Conservation (phyloP, 2,329 filamentous ascomycete genomes). For the Scytalidium sp. region DNA sequence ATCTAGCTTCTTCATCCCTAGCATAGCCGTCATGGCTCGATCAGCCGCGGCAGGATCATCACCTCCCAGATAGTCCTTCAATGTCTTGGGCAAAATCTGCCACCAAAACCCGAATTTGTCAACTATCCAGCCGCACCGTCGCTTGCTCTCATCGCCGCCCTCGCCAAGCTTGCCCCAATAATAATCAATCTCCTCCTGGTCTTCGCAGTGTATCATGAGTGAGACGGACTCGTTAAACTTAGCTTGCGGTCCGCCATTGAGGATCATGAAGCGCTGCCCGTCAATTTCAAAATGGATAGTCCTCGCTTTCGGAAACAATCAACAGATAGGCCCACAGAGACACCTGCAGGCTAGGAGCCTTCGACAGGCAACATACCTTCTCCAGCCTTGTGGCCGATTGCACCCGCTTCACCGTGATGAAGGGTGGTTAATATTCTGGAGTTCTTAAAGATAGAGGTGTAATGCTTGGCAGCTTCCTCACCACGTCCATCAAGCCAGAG, state of each 20-base stretch:
- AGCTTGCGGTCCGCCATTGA: constrained; percentile 42
- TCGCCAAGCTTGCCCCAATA: constrained; percentile 42
- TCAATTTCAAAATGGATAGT: constrained; percentile 35
- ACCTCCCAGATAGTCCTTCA: constrained; percentile 33
- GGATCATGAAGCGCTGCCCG: constrained; percentile 36
- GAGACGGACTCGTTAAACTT: constrained; percentile 38
- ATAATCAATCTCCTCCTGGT: constrained; percentile 45
- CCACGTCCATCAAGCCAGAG: constrained; percentile 42
- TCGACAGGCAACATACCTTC: too few relatives aligned
- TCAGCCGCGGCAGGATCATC: constrained; percentile 31
- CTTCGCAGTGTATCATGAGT: constrained; percentile 41
- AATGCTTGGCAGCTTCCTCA: constrained; percentile 38
- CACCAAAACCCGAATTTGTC: constrained; percentile 45
- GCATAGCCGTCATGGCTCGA: constrained; percentile 33
- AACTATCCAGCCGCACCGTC: constrained; percentile 42
- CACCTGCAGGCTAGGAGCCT: too few relatives aligned
- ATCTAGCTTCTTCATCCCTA: constrained; percentile 42
- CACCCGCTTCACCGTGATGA: too few relatives aligned
- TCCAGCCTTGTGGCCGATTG: constrained; percentile 29
- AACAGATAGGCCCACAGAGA: too few relatives aligned
- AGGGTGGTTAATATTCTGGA: constrained; percentile 35
- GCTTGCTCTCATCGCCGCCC: constrained; percentile 33
- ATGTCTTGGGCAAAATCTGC: constrained; percentile 40
- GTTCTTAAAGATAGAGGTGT: constrained; percentile 38
- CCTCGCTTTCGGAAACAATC: too few relatives aligned